These are phyloP conservation scores for Boletus patriciae DNA, from an alignment of 768 basidiomycete species.

Conservation along the genomic window DNA sequence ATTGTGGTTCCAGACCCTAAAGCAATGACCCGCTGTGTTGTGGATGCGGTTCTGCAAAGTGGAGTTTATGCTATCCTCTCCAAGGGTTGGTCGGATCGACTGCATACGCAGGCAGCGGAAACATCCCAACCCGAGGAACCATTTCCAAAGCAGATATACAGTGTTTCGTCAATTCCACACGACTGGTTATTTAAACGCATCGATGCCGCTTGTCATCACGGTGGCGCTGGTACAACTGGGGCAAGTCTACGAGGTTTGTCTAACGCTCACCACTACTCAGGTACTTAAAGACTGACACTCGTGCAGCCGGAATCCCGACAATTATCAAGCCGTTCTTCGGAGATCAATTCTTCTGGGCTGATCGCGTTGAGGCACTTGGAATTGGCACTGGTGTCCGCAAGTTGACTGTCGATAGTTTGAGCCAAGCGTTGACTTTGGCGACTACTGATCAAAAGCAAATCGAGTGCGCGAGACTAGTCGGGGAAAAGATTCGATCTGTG, in stretches of 20 bases:
- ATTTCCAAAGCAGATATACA: slow-evolving; percentile 76
- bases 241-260: slow-evolving; percentile 84
- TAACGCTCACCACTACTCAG: neutral
- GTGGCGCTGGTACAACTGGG: slow-evolving; percentile 95
- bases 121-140: slow-evolving; percentile 64
- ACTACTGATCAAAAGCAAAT: slow-evolving; percentile 91
- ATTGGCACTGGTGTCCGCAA: slow-evolving; percentile 88
- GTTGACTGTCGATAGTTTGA: slow-evolving; percentile 73
- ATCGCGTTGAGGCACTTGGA: slow-evolving; percentile 95
- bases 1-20: slow-evolving; percentile 96
- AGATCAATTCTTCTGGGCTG: slow-evolving; percentile 97
- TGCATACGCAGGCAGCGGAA: slow-evolving; percentile 63
- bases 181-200: slow-evolving; percentile 95
- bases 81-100: slow-evolving; percentile 96
- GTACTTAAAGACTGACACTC: slow-evolving; percentile 2
- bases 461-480: slow-evolving; percentile 76
- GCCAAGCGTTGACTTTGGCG: slow-evolving; percentile 75
- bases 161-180: slow-evolving; percentile 85
- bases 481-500: slow-evolving; percentile 85
- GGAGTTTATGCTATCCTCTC: slow-evolving; percentile 92
- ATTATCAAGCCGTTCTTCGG: slow-evolving; percentile 98
- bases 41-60: slow-evolving; percentile 83
- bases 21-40: slow-evolving; percentile 86
- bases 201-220: slow-evolving; percentile 97
- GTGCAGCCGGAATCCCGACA: slow-evolving; percentile 84